Conservation (phyloP, 345 rosid genomes). For the Hibiscus syriacus region DNA sequence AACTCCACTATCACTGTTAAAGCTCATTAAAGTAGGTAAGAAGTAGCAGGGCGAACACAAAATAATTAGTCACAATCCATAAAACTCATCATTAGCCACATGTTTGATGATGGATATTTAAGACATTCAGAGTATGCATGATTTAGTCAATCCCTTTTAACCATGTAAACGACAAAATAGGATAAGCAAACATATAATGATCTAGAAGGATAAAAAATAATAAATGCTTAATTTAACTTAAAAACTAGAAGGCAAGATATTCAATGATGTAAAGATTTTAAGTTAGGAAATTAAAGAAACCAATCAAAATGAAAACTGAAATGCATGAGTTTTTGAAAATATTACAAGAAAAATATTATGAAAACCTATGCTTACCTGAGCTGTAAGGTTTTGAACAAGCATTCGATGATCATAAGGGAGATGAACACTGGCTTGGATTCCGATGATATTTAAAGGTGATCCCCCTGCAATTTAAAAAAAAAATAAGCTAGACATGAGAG, state of each 20-base stretch:
- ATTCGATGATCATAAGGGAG: constrained; percentile 60
- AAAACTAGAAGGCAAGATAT: neutral
- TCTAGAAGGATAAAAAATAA: neutral
- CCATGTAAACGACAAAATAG: neutral
- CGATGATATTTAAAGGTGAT: constrained; percentile 48
- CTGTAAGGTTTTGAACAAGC: constrained; percentile 79
- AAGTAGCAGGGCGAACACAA: neutral
- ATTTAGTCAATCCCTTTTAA: neutral
- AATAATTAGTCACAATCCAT: neutral
- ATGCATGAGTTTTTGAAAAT: neutral
- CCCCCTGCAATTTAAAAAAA: constrained; percentile 44
- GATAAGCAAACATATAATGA: neutral
- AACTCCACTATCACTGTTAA: neutral
- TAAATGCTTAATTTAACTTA: neutral
- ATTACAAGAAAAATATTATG: neutral
- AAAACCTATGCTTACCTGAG: constrained; percentile 45
- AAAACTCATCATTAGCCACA: neutral
- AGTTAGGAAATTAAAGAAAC: neutral
- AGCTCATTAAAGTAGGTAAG: neutral
- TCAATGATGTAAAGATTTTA: neutral
- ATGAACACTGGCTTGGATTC: constrained; percentile 73
- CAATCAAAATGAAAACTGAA: neutral
- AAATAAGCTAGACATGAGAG: constrained; percentile 10
- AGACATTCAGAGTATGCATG: neutral
- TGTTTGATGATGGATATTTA: neutral